These are phyloP conservation scores for Mucor saturninus DNA, from an alignment of 371 early-diverging fungal genomes.

Conservation along the genomic window DNA sequence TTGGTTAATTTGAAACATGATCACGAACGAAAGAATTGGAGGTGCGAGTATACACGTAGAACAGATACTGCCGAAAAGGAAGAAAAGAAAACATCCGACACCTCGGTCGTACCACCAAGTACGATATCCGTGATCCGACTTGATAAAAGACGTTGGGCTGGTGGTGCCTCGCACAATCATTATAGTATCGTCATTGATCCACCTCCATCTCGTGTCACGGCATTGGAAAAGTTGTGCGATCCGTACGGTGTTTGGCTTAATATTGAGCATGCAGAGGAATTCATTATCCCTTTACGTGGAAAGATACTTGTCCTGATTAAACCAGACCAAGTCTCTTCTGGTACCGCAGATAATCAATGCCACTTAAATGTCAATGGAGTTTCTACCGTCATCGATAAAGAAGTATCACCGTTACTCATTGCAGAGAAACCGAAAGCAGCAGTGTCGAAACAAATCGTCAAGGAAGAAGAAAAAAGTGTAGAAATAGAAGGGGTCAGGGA, in stretches of 20 bases:
- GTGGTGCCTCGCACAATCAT: slow-evolving; percentile 27
- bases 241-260: slow-evolving; percentile 55
- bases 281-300: slow-evolving; percentile 59
- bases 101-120: not conserved
- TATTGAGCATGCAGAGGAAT: slow-evolving; percentile 56
- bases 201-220: slow-evolving; percentile 56
- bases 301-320: slow-evolving; percentile 58
- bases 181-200: slow-evolving; percentile 61
- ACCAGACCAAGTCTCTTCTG: slow-evolving; percentile 13
- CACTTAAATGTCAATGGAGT: slow-evolving; percentile 34
- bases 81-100: slow-evolving; percentile 12
- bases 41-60: slow-evolving; percentile 54
- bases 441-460: not conserved
- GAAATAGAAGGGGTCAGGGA: not conserved
- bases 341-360: not conserved
- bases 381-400: slow-evolving; percentile 7
- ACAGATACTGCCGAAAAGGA: slow-evolving; percentile 7
- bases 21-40: slow-evolving; percentile 53
- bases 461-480: not conserved
- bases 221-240: slow-evolving; percentile 42
- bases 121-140: slow-evolving; percentile 53
- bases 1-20: slow-evolving; percentile 50
- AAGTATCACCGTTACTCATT: not conserved
- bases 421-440: not conserved
- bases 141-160: slow-evolving; percentile 50